These are phyloP conservation scores for Dictyostelium firmibasis DNA, from an alignment of 78 protist species.

Conservation along the genomic window DNA sequence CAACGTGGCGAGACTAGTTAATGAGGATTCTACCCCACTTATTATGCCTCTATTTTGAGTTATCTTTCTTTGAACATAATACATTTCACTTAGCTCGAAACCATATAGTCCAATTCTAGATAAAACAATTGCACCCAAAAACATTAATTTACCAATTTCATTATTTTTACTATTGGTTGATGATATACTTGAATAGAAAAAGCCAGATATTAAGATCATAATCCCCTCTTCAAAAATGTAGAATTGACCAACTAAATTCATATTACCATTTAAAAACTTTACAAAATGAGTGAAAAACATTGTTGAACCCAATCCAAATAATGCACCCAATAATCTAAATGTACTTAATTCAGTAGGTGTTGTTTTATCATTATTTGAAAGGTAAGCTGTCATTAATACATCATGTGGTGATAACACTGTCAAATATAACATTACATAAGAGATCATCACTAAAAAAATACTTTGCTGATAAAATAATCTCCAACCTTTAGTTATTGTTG, in stretches of 20 bases:
- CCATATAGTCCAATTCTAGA: conserved; percentile 53
- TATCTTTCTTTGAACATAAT: conserved; percentile 22
- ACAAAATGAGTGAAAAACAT: not conserved
- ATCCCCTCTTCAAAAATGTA: conserved; percentile 12
- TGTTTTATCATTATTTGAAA: not conserved
- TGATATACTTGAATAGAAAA: not conserved
- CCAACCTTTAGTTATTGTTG: conserved; percentile 31
- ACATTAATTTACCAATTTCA: not conserved
- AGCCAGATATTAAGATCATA: not conserved
- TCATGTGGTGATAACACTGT: conserved; percentile 50
- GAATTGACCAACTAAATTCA: not conserved
- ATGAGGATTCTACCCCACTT: conserved; percentile 47
- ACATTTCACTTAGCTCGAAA: conserved; percentile 18
- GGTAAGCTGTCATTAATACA: conserved; percentile 30
- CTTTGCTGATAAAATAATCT: conserved; percentile 4
- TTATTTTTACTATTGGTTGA: not conserved
- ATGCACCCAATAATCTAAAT: conserved; percentile 32
- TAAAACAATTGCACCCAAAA: conserved; percentile 1
- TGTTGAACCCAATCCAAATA: conserved; percentile 21
- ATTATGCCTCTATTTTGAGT: conserved; percentile 14
- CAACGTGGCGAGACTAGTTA: conserved; percentile 3
- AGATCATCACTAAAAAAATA: not conserved
- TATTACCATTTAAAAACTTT: not conserved
- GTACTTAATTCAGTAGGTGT: not conserved
- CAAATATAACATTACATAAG: conserved; percentile 26